Evolutionary conservation across 768 basidiomycete species (phyloP), one percentile per base, ranked within the genome.

Genomic region (Leccinellum luteum): DNA sequence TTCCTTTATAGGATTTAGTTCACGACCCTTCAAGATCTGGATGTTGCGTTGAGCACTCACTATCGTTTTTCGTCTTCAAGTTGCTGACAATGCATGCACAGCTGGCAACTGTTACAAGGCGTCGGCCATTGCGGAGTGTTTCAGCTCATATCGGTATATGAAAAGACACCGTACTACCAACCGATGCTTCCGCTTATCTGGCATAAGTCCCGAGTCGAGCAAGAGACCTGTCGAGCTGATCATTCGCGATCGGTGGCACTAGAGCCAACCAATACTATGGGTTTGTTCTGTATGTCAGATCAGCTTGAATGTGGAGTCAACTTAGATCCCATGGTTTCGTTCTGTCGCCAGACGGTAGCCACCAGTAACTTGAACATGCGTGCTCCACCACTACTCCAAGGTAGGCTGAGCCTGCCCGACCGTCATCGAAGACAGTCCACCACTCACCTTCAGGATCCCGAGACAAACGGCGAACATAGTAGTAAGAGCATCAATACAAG

Each of bases 121-220:
- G 44, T 41, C 56, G 49, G 50, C 57, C 31, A 44, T 59, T 41
- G 41, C n/a, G 41, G 53, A 54, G 56, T 51, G 44, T 63, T 52
- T 59, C 54, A 52, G 25, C 25, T 15, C n/a, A 0, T 41, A 51
- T 63, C 65, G 58, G 57, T 31, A 64, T 19, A 54, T 60, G 64
- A 65, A 65, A 66, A 34, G 12, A 15, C 14, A 35, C 34, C 44
- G 47, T n/a, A n/a, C n/a, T 25, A 23, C 13, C 48, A 54, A 17
- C 17, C 19, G 12, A 32, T 19, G 41, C n/a, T 47, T 25, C 21
- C 14, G 21, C 51, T 52, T 32, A 35, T 56, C 44, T 52, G 23
- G 15, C 13, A 32, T 7, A 35, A 6, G 13, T 27, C 41, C 41
- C 41, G 41, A 41, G 41, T 32, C 54, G 6, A n/a, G 27, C 21